These are phyloP conservation scores for Arthrobotrys pseudoclavata DNA, from an alignment of 2,329 filamentous ascomycete genomes.

Conservation along the genomic window DNA sequence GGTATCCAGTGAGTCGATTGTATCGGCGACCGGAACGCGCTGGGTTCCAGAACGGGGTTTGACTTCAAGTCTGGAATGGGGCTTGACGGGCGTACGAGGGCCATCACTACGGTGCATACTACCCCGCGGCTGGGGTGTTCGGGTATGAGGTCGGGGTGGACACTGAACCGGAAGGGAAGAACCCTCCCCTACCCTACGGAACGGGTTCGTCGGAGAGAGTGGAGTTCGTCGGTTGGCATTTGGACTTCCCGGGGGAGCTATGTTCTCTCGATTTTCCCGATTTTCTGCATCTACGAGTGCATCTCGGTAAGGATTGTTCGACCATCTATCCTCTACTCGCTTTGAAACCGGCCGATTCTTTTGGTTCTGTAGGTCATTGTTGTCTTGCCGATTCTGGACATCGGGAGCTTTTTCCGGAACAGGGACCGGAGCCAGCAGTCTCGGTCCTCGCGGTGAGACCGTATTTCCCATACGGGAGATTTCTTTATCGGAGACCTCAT, in stretches of 20 bases:
- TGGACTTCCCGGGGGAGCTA: conserved; percentile 45
- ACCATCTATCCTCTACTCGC: conserved; percentile 50
- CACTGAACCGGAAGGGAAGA: neutral
- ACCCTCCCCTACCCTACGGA: conserved; percentile 25
- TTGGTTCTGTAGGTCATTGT: conserved; percentile 56
- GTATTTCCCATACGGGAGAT: conserved; percentile 57
- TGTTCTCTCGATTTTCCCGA: conserved; percentile 47
- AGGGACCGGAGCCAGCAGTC: conserved; percentile 22
- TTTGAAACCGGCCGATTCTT: conserved; percentile 48
- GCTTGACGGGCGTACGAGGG: conserved; percentile 31
- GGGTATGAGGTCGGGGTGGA: conserved; percentile 11
- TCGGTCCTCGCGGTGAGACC: conserved; percentile 35
- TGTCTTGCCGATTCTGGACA: conserved; percentile 43
- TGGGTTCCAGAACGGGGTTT: conserved; percentile 13
- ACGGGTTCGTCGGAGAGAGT: conserved; percentile 50
- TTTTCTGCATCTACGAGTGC: conserved; percentile 51
- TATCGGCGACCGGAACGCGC: conserved; percentile 46
- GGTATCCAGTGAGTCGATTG: conserved; percentile 59
- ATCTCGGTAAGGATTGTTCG: conserved; percentile 57
- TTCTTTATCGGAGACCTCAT: conserved; percentile 54
- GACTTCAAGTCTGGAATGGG: conserved; percentile 31
- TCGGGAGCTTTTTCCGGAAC: conserved; percentile 40
- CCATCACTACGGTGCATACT: conserved; percentile 37
- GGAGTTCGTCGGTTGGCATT: conserved; percentile 3
- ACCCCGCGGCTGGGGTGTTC: conserved; percentile 28